Base-by-base conservation (phyloP, 2,329 filamentous ascomycete species). In the Blastomyces emzantsi region DNA sequence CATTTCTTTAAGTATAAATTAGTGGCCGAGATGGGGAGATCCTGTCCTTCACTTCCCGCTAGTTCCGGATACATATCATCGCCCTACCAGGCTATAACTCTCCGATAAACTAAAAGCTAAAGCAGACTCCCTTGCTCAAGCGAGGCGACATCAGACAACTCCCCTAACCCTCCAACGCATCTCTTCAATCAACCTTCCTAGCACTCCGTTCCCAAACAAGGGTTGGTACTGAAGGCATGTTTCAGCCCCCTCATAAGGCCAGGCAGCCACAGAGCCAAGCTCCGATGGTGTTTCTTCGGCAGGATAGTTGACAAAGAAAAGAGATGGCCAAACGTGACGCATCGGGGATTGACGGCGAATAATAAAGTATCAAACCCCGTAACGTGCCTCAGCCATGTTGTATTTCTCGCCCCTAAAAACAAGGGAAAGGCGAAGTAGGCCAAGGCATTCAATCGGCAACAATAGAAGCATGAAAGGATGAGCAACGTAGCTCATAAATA, bases 401-500 rank as follows among this genome's bases (percentile, higher is more conserved):
- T 15, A 15, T 5, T 28, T 15, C 28, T 28, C 6, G 3, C 11
- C 22, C n/a, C 22, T 9, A 1, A 17, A 1, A 28, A 28, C 4
- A 22, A 28, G 47, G 22, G 8, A 4, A 51, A 51, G 47, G 22
- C 2, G 22, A 25, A 28, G 47, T 1, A 22, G 45, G 45, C 19
- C 9, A 17, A 15, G 47, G 13, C 22, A 28, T 9, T 4, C 9
- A 51, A 51, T 25, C 22, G 9, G 28, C 9, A 51, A 28, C n/a
- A 33, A 33, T 19, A 30, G 15, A 30, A 55, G 1, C 8, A 17
- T 19, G 4, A 55, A 36, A 55, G 1, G 15, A 36, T 28, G 17
- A 54, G 51, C 28, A 1, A 36, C 11, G n/a, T 19, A 57, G 55
- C 55, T 61, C 47, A 61, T 52, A 61, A n/a, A 54, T 43, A 61